phyloP scores from a whole-genome alignment of 1,139 yeast genomes.

The Taphrina wiesneri region DNA sequence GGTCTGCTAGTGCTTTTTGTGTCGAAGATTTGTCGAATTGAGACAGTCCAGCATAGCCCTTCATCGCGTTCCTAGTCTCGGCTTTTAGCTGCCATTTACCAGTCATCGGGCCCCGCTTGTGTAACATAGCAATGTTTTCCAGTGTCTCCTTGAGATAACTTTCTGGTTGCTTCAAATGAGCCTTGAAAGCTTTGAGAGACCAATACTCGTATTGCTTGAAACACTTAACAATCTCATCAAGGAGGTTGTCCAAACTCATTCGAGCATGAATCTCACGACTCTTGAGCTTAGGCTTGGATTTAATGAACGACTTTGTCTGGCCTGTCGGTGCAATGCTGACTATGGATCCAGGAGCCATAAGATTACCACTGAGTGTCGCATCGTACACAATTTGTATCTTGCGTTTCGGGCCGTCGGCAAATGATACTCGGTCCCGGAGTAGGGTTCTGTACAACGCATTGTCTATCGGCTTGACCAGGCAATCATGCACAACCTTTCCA shows the following conservation, averaged over 20 bases:
- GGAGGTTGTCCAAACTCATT: constrained; percentile 87
- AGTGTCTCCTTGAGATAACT: constrained; percentile 82
- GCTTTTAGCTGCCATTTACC: constrained; percentile 85
- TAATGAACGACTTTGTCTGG: constrained; percentile 43
- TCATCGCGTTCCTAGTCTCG: constrained; percentile 58
- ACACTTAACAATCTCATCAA: constrained; percentile 81
- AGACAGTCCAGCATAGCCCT: constrained; percentile 52
- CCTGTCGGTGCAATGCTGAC: constrained; percentile 7
- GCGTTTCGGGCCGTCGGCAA: constrained; percentile 36
- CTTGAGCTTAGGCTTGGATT: constrained; percentile 58
- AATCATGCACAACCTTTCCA: constrained; percentile 83
- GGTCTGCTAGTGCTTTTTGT: constrained; percentile 30
- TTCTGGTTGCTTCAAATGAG: constrained; percentile 94
- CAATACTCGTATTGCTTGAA: constrained; percentile 96
- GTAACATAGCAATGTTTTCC: constrained; percentile 84
- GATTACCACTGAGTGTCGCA: constrained; percentile 21
- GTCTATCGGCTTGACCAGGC: constrained; percentile 36
- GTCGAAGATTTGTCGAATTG: constrained; percentile 12
- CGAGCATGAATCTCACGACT: constrained; percentile 86
- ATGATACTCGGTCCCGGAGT: constrained; percentile 26
- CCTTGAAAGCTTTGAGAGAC: constrained; percentile 92
- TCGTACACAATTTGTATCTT: constrained; percentile 35
- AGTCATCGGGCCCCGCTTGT: constrained; percentile 94
- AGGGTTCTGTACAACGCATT: constrained; percentile 16
- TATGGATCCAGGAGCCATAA: constrained; percentile 26